phyloP scores from a whole-genome alignment of 495 filamentous ascomycete genomes.

The Parathielavia appendiculata region DNA sequence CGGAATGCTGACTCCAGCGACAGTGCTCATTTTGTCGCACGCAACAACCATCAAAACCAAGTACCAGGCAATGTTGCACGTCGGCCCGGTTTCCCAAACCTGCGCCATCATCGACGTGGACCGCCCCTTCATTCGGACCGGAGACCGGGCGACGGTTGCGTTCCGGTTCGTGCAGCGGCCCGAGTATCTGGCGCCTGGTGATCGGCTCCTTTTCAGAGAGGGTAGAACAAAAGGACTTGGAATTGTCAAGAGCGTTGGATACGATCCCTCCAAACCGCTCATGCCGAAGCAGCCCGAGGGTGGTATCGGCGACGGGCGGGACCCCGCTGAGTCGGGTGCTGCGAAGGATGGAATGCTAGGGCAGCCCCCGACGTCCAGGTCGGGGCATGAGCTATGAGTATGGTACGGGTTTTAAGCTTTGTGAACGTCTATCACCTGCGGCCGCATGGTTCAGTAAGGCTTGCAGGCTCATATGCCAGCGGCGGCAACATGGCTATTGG shows the following conservation, averaged over 20 bases:
- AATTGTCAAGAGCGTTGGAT: constrained; percentile 88
- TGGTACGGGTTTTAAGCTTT: too few species aligned
- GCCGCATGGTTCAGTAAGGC: not conserved
- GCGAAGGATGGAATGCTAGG: not conserved
- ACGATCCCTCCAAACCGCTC: constrained; percentile 56
- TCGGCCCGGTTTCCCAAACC: constrained; percentile 90
- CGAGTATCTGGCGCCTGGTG: constrained; percentile 83
- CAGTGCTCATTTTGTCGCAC: constrained; percentile 89
- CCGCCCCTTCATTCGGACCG: constrained; percentile 89
- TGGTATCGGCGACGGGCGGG: constrained; percentile 10
- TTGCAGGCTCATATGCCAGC: not conserved
- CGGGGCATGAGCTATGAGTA: constrained; percentile 1
- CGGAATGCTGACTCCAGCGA: constrained; percentile 1
- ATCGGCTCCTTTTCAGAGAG: constrained; percentile 88
- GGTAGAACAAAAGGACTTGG: constrained; percentile 92
- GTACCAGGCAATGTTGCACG: constrained; percentile 98
- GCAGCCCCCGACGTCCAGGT: constrained; percentile 7
- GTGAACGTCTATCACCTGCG: not conserved
- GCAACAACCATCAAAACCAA: constrained; percentile 98
- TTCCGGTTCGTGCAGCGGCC: constrained; percentile 96
- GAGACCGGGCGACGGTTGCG: constrained; percentile 84
- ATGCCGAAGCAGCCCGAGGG: constrained; percentile 27
- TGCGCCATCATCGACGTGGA: constrained; percentile 98
- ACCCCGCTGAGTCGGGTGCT: not conserved
- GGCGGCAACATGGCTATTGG: not conserved